Evolutionary conservation across 2,329 filamentous ascomycete species (phyloP).

Genomic region (Cladosporium velox): DNA sequence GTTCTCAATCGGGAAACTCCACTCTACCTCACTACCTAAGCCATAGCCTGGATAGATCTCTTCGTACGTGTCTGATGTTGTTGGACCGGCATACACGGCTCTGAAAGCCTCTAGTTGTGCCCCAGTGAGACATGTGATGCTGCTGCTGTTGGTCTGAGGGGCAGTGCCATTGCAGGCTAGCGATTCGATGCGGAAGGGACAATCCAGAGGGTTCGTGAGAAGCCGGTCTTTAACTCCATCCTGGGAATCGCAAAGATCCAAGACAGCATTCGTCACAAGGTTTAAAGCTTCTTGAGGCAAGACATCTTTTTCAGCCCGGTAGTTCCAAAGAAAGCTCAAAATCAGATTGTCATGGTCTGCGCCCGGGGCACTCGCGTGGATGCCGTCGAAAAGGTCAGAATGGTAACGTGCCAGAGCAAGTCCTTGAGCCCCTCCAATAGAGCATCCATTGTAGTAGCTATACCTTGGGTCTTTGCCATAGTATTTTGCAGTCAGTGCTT

Average conservation of each 20-base stretch:
- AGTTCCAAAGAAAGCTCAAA: background rate
- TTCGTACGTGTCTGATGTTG: background rate
- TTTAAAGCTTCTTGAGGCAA: background rate
- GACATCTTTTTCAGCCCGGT: background rate
- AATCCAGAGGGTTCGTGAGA: background rate
- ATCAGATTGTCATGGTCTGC: background rate
- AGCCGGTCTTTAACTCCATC: background rate
- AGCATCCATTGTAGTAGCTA: background rate
- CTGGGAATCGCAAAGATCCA: background rate
- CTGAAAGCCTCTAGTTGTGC: background rate
- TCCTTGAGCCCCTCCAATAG: background rate
- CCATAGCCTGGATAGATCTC: background rate
- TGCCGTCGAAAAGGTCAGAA: background rate
- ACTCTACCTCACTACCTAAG: background rate
- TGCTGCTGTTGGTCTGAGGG: background rate
- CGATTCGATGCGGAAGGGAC: background rate
- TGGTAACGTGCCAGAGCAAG: background rate
- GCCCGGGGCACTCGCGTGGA: background rate
- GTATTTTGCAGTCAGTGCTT: background rate
- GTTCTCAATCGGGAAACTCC: background rate
- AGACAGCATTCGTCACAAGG: background rate
- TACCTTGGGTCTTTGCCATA: background rate
- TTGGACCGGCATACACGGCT: background rate
- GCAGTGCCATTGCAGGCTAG: background rate
- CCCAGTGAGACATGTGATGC: background rate